These are phyloP conservation scores for Crithidia bombi DNA, from an alignment of 208 protist genomes.

Conservation along the genomic window DNA sequence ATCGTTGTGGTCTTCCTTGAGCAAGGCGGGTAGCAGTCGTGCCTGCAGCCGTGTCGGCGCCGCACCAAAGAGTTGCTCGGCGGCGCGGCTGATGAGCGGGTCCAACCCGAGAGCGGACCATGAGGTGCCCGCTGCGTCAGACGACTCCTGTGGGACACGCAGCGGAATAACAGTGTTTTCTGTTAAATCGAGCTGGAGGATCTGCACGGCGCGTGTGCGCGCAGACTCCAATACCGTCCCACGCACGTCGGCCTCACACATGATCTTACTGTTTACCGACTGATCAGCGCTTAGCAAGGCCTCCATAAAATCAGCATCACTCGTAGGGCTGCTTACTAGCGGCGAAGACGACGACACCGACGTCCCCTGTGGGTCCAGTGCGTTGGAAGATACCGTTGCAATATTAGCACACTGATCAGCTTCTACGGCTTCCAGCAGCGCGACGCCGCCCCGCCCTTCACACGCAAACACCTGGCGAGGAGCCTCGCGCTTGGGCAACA, in stretches of 20 bases:
- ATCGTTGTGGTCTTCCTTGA: conserved; percentile 88
- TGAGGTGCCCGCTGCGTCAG: conserved; percentile 41
- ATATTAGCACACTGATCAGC: conserved; percentile 1
- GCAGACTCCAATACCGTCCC: conserved; percentile 68
- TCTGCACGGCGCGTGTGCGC: conserved; percentile 37
- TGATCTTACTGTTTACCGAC: conserved; percentile 56
- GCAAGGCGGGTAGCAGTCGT: conserved; percentile 67
- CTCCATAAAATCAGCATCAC: conserved; percentile 30
- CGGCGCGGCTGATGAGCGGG: conserved; percentile 43
- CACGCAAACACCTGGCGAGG: conserved; percentile 42
- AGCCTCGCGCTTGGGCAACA: conserved; percentile 46
- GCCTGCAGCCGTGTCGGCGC: conserved; percentile 70
- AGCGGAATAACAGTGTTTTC: conserved; percentile 8
- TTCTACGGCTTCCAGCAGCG: conserved; percentile 45
- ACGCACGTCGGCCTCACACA: conserved; percentile 50
- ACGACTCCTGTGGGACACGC: conserved; percentile 23
- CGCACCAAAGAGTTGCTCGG: conserved; percentile 47
- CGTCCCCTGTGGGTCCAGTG: no score
- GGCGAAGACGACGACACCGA: conserved; percentile 2
- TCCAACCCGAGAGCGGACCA: conserved; percentile 70
- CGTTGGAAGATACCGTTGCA: not conserved
- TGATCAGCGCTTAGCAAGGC: conserved; percentile 28
- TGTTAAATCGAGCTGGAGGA: conserved; percentile 51
- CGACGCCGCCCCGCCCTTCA: conserved; percentile 51
- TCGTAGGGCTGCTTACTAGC: not conserved